phyloP scores from a whole-genome alignment of 257 asterid genomes.

The Plectranthus barbatus region DNA sequence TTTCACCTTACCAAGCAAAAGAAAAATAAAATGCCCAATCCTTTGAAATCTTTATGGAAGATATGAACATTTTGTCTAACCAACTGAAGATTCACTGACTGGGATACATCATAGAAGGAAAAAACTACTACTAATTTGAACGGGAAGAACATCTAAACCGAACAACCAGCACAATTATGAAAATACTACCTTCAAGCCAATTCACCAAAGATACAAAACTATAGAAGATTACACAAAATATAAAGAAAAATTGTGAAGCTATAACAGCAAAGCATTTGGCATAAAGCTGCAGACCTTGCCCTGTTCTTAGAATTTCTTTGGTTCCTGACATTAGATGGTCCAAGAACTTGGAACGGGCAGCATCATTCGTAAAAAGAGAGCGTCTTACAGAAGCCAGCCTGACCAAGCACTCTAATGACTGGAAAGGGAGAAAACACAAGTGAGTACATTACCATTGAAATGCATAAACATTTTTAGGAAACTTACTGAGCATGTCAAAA shows the following conservation, averaged over 20 bases:
- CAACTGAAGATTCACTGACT: not conserved
- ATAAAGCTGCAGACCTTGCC: conserved; percentile 54
- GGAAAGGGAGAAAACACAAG: not conserved
- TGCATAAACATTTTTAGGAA: not conserved
- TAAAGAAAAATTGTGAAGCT: not conserved
- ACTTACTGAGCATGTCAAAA: not conserved
- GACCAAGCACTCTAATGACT: conserved; percentile 96
- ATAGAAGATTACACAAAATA: not conserved
- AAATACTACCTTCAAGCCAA: not conserved
- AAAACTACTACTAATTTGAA: not conserved
- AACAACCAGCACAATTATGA: conserved; percentile 2
- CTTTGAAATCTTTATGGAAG: not conserved
- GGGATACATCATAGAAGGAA: not conserved
- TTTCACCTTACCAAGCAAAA: not conserved
- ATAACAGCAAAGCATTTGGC: conserved; percentile 6
- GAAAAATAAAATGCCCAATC: not conserved
- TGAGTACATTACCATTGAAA: not conserved
- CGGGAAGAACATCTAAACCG: not conserved
- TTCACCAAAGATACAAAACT: conserved; percentile 2
- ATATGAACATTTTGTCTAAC: not conserved
- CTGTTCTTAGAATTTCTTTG: conserved; percentile 79
- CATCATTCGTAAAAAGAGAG: conserved; percentile 81
- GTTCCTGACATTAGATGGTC: conserved; percentile 95
- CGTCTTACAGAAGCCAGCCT: conserved; percentile 93
- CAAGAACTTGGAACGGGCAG: conserved; percentile 78